Evolutionary conservation across 1,284 basidiomycete genomes (phyloP), one percentile per base, ranked within the genome.

Genomic region (Phylloboletellus chloephorus): DNA sequence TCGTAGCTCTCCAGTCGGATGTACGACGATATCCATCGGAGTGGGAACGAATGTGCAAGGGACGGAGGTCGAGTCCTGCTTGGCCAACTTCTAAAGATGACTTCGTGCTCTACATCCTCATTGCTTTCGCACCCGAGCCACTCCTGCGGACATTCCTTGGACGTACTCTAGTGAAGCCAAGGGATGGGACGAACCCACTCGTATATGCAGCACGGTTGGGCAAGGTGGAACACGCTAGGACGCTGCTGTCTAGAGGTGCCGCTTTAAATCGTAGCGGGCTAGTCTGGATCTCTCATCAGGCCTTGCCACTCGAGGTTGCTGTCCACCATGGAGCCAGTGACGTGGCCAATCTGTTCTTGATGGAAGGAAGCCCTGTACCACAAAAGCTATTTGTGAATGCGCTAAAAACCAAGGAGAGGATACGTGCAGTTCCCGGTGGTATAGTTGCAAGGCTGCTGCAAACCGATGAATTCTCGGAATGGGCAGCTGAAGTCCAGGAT

Each of bases 101-200:
- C 6, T 13, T 53, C 2, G 19, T 41, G 28, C 5, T 52, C 6
- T 41, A 26, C n/a, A 29, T 51, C 12, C 38, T 53, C 5, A 40
- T 51, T 1, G 15, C 11, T 4, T 43, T 32, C 15, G 44, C 39
- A 4, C 19, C 44, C 0, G 28, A 24, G 7, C 22, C 22, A 6
- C 34, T 48, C 1, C 29, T 51, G 1, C 33, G 22, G 10, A 23
- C 17, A 3, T 39, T 24, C 8, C 20, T 52, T 1, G 28, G 19
- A 1, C 9, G 3, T 1, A 1, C 7, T 1, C 13, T 13, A 1
- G 1, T 44, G 9, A 4, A 17, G n/a, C 13, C 3, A 2, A 49
- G 39, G 33, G 29, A 39, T 4, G 41, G 45, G 4, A 54, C 31
- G 1, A 53, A 51, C 11, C 50, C 48, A 0, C 49, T 51, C 6